These are phyloP conservation scores for Tremellales sp. DNA, from an alignment of 1,284 basidiomycete species.

Conservation along the genomic window DNA sequence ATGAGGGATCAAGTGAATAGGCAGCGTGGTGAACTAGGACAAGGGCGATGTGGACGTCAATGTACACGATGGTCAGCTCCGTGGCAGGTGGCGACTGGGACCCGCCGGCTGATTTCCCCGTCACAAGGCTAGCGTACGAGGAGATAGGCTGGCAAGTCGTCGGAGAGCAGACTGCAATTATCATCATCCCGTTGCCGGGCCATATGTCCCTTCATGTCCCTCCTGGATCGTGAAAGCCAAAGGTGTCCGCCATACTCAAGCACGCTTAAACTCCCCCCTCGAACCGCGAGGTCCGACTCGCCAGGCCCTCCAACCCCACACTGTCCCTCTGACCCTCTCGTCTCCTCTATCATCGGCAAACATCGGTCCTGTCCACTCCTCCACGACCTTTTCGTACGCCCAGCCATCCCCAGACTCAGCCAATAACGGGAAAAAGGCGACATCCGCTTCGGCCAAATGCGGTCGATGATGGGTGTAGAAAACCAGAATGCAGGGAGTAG, in stretches of 20 bases:
- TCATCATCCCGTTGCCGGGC: background rate
- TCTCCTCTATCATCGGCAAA: slow-evolving; percentile 80
- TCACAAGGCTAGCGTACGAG: too few species aligned
- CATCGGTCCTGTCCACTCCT: slow-evolving; percentile 71
- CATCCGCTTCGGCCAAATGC: slow-evolving; percentile 75
- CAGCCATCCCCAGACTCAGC: slow-evolving; percentile 56
- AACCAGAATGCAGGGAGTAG: slow-evolving; percentile 65
- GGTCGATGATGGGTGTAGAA: slow-evolving; percentile 93
- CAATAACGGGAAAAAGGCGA: slow-evolving; percentile 67
- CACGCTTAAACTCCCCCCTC: slow-evolving; percentile 11
- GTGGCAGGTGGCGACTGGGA: background rate
- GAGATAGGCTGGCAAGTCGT: too few species aligned
- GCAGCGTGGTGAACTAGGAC: background rate
- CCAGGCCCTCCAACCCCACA: slow-evolving; percentile 57
- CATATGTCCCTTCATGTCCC: background rate
- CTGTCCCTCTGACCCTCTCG: slow-evolving; percentile 53
- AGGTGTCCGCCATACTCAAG: background rate
- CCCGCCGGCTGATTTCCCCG: too few species aligned
- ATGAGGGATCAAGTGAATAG: background rate
- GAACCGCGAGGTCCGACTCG: slow-evolving; percentile 19
- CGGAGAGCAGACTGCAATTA: background rate
- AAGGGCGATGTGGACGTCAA: background rate
- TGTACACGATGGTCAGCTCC: background rate
- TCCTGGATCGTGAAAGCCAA: slow-evolving; percentile 1
- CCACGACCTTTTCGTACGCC: slow-evolving; percentile 68